phyloP scores from a whole-genome alignment of 495 filamentous ascomycete genomes.

The Hypoxylon perforatum region DNA sequence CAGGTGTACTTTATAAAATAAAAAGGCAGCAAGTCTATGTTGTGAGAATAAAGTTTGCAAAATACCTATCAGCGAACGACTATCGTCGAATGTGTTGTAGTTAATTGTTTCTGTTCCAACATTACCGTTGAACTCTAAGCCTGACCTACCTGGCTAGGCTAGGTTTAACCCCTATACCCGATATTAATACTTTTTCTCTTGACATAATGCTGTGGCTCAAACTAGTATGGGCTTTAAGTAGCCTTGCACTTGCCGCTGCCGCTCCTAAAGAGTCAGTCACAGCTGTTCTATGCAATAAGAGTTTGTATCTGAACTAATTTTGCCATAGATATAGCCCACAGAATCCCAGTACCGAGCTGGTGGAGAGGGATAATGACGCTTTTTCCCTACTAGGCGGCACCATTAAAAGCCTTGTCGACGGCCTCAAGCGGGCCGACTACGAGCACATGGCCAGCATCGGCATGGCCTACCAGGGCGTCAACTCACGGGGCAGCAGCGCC shows the following conservation, averaged over 20 bases:
- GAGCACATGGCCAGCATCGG: slow-evolving; percentile 43
- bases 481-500: slow-evolving; percentile 24
- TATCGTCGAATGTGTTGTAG: too few species aligned
- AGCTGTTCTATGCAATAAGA: neutral
- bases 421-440: slow-evolving; percentile 40
- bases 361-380: neutral
- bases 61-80: too few species aligned
- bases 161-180: too few species aligned
- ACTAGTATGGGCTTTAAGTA: neutral
- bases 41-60: too few species aligned
- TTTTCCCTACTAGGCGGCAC: neutral
- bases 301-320: neutral
- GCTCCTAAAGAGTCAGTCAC: neutral
- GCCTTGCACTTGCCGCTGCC: neutral
- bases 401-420: slow-evolving; percentile 1
- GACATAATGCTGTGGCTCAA: neutral
- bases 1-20: too few species aligned
- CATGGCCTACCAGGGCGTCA: slow-evolving; percentile 41
- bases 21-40: too few species aligned
- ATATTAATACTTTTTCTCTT: too few species aligned
- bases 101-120: too few species aligned
- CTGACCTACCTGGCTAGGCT: too few species aligned
- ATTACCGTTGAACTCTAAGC: too few species aligned
- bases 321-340: neutral
- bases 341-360: too few species aligned